These are phyloP conservation scores for Pseudocercospora vitis DNA, from an alignment of 2,329 filamentous ascomycete species.

Conservation along the genomic window DNA sequence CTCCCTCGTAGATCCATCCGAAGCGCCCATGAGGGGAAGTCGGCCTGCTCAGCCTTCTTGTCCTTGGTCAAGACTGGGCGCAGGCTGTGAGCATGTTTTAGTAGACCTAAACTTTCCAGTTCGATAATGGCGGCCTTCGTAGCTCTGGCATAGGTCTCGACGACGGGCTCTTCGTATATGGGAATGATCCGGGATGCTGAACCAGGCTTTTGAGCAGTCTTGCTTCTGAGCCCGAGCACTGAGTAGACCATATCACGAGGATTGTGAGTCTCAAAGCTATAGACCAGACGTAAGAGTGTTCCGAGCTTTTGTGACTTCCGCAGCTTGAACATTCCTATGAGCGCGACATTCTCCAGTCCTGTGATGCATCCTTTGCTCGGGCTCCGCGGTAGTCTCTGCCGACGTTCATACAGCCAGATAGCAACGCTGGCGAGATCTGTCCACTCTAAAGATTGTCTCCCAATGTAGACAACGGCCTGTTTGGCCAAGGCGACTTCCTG, in stretches of 20 bases:
- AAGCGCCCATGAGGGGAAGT: slow-evolving; percentile 15
- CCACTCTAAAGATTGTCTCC: slow-evolving; percentile 11
- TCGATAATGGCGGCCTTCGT: slow-evolving; percentile 16
- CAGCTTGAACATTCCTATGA: slow-evolving; percentile 8
- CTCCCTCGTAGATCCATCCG: slow-evolving; percentile 10
- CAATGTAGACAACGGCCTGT: slow-evolving; percentile 14
- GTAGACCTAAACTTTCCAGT: slow-evolving; percentile 7
- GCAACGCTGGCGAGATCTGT: slow-evolving; percentile 8
- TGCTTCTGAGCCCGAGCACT: slow-evolving; percentile 8
- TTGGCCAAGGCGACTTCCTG: slow-evolving; percentile 18
- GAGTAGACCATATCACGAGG: slow-evolving; percentile 17
- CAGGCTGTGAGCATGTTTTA: slow-evolving; percentile 16
- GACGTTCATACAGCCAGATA: slow-evolving; percentile 13
- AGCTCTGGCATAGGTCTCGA: slow-evolving; percentile 18
- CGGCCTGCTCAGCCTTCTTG: slow-evolving; percentile 2
- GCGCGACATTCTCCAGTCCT: slow-evolving; percentile 14
- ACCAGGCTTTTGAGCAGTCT: slow-evolving; percentile 11
- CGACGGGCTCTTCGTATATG: slow-evolving; percentile 15
- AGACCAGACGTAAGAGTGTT: slow-evolving; percentile 9
- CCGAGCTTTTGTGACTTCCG: slow-evolving; percentile 15
- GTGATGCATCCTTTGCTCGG: slow-evolving; percentile 8
- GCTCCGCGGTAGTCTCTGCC: slow-evolving; percentile 4
- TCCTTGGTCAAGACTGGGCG: slow-evolving; percentile 6
- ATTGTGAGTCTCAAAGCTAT: slow-evolving; percentile 13
- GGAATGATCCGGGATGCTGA: slow-evolving; percentile 10